Conservation (phyloP, 495 filamentous ascomycete species). For the Aspergillus leporis region DNA sequence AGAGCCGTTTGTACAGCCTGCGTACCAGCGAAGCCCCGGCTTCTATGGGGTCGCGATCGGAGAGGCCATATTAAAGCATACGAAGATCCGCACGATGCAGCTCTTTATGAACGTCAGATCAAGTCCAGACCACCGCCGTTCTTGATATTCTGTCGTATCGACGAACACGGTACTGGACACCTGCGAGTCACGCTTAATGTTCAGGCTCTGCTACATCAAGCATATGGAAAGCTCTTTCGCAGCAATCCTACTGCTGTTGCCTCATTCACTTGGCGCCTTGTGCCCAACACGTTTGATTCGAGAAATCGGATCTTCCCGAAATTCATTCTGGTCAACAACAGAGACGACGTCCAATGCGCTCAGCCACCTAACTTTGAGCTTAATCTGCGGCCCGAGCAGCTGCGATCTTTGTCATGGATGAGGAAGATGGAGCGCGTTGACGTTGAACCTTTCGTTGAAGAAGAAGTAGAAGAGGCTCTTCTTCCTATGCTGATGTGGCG, state of each 20-base stretch:
- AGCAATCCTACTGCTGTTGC: constrained; percentile 14
- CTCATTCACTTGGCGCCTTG: constrained; percentile 50
- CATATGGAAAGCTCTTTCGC: constrained; percentile 38
- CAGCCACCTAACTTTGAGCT: constrained; percentile 46
- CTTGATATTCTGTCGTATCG: constrained; percentile 39
- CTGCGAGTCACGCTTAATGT: constrained; percentile 56
- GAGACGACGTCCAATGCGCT: constrained; percentile 29
- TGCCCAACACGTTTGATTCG: constrained; percentile 45
- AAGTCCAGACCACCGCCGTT: constrained; percentile 52
- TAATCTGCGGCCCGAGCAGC: constrained; percentile 52
- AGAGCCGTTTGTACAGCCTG: constrained; percentile 33
- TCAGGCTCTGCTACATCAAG: constrained; percentile 56
- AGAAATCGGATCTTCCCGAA: constrained; percentile 28
- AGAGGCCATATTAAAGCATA: constrained; percentile 32
- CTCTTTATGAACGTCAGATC: constrained; percentile 45
- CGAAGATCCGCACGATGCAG: constrained; percentile 49
- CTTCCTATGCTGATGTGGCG: constrained; percentile 61
- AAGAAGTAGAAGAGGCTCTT: constrained; percentile 68
- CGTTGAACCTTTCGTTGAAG: constrained; percentile 53
- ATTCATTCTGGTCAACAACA: constrained; percentile 49
- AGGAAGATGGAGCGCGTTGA: constrained; percentile 53
- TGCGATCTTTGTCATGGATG: constrained; percentile 69
- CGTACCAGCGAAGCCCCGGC: constrained; percentile 41
- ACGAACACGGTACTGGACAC: constrained; percentile 26
- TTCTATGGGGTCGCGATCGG: constrained; percentile 38